Evolutionary conservation across 2,329 filamentous ascomycete species (phyloP), one percentile per base, ranked within the genome.

Genomic region (Paecilomyces formosus): DNA sequence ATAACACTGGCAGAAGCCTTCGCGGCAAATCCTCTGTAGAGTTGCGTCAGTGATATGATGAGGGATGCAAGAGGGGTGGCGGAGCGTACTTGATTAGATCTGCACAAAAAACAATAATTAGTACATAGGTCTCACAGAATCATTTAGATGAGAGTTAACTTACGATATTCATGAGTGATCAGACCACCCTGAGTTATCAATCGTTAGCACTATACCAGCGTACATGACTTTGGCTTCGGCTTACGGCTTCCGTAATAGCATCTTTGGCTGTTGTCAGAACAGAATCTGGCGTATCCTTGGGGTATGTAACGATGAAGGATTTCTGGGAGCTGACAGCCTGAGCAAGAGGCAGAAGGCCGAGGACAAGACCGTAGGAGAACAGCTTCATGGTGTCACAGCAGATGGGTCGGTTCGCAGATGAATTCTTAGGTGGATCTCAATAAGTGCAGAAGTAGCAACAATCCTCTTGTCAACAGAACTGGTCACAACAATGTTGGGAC

Each of bases 81-180:
- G 56, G 12, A 30, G 35, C 18, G 30, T 76, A 79, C 77, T 76
- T 77, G 63, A 78, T 72, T 18, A 77, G 61, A 56, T 69, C 75
- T 79, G 58, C 33, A 60, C 13, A 45, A n/a, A 45, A 9, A 3
- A 15, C 7, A 45, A 18, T 45, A 18, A 45, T 45, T 45, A 45
- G 39, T 45, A 30, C 28, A 30, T 5, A 15, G n/a, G n/a, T n/a
- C 18, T 45, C 3, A 45, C 8, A n/a, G 3, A 45, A 45, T 45
- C 8, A 8, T n/a, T 45, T 18, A 45, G n/a, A 21, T 8, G 2
- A 45, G n/a, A 45, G n/a, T 33, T 51, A 35, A 75, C 86, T 71
- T 81, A 91, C 88, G 85, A 74, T 90, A 94, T 68, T 87, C 83
- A 76, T 95, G 90, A 22, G 88, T 94, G 66, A 96, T 90, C 55